Conservation (phyloP, 441 rosid genomes). For the Pelargonium fulgidum region DNA sequence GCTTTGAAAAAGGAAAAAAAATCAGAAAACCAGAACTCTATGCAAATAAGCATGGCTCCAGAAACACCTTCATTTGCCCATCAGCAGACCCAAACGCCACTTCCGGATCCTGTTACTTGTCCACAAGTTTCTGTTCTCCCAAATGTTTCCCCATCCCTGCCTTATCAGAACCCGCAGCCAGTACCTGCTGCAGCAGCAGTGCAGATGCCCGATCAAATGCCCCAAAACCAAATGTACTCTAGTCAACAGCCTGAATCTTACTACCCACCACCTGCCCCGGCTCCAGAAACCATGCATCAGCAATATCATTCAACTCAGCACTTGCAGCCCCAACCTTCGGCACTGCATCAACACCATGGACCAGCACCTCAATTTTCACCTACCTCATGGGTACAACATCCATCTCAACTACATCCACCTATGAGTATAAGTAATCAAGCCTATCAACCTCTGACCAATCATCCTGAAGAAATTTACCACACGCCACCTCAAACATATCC, state of each 20-base stretch:
- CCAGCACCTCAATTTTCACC: conserved; percentile 21
- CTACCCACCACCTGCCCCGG: conserved; percentile 14
- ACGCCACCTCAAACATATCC: conserved; percentile 24
- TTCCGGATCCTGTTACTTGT: conserved; percentile 17
- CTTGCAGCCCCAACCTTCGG: conserved; percentile 19
- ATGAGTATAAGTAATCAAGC: conserved; percentile 15
- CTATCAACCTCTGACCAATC: conserved; percentile 13
- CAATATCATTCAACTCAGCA: conserved; percentile 25
- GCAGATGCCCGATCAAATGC: conserved; percentile 24
- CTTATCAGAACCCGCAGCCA: conserved; percentile 19
- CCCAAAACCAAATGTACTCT: conserved; percentile 17
- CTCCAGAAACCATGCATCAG: conserved; percentile 22
- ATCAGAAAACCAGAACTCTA: conserved; percentile 24
- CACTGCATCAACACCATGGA: conserved; percentile 22
- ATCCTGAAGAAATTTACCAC: conserved; percentile 22
- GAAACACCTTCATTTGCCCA: conserved; percentile 23
- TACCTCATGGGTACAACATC: conserved; percentile 10
- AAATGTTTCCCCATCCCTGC: conserved; percentile 13
- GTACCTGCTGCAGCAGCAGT: conserved; percentile 24
- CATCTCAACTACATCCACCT: conserved; percentile 23
- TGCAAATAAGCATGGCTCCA: conserved; percentile 18
- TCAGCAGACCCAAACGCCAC: conserved; percentile 28
- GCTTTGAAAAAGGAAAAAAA: conserved; percentile 21
- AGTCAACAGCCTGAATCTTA: conserved; percentile 26
- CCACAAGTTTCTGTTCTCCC: conserved; percentile 21